Conservation (phyloP, 1,284 basidiomycete species). For the Ganoderma resinaceum region DNA sequence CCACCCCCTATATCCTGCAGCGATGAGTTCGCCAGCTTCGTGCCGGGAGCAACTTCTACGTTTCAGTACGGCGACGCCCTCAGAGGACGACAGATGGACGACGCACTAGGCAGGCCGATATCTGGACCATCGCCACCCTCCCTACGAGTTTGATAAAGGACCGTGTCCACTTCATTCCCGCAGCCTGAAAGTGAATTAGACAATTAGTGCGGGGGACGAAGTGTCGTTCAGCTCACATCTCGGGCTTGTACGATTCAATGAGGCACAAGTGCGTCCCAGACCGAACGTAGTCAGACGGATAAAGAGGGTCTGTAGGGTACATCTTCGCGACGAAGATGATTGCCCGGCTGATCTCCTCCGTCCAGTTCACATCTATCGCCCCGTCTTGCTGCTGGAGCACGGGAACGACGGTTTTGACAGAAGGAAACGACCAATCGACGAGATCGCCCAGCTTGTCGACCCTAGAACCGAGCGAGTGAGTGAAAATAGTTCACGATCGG, state of each 20-base stretch:
- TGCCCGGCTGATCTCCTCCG: slow-evolving; percentile 46
- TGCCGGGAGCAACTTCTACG: slow-evolving; percentile 17
- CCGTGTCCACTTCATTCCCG: slow-evolving; percentile 67
- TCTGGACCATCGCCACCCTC: slow-evolving; percentile 75
- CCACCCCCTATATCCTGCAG: slow-evolving; percentile 47
- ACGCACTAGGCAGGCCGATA: slow-evolving; percentile 62
- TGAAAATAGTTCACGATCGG: slow-evolving; percentile 64
- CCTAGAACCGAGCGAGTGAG: slow-evolving; percentile 64
- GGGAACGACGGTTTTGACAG: slow-evolving; percentile 41
- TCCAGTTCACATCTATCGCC: slow-evolving; percentile 20
- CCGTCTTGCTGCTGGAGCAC: slow-evolving; percentile 20
- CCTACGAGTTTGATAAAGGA: slow-evolving; percentile 62
- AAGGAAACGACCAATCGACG: slow-evolving; percentile 51
- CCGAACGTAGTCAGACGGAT: slow-evolving; percentile 66
- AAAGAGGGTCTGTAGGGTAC: slow-evolving; percentile 73
- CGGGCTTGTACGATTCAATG: slow-evolving; percentile 84
- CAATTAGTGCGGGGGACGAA: too few species aligned
- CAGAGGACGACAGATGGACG: neutral
- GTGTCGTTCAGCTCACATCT: slow-evolving; percentile 55
- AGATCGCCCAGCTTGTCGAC: slow-evolving; percentile 48
- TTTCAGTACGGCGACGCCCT: neutral
- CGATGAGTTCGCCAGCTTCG: slow-evolving; percentile 84
- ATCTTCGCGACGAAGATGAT: slow-evolving; percentile 81
- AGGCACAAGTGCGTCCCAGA: slow-evolving; percentile 76
- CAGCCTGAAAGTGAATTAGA: neutral